Percentiles rank a stretch among this genome's conserved stretches.
These are phyloP conservation scores for Moesziomyces sp. DNA, from an alignment of 1,284 basidiomycete species.

Conservation along the genomic window DNA sequence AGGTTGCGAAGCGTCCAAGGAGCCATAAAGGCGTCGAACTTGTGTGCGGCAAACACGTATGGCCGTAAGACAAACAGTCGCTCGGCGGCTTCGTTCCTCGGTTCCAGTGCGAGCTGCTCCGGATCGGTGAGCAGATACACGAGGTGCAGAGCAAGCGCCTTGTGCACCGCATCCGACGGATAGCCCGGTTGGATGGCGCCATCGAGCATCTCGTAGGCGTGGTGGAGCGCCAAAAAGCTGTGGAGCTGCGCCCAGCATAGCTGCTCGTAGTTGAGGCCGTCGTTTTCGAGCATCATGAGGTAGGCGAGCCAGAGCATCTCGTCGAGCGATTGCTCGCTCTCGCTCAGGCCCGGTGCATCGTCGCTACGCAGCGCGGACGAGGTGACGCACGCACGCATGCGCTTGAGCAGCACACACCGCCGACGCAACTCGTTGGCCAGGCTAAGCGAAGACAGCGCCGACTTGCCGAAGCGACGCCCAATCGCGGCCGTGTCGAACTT, in stretches of 20 bases:
- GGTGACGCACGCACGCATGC: conserved; percentile 45
- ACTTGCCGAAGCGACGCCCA: conserved; percentile 46
- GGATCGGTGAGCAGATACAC: conserved; percentile 69
- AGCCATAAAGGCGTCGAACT: conserved; percentile 71
- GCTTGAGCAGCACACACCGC: conserved; percentile 52
- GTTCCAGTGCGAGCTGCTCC: conserved; percentile 63
- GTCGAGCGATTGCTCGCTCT: conserved; percentile 28
- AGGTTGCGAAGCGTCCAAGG: conserved; percentile 69
- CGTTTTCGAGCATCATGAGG: conserved; percentile 61
- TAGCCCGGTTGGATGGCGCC: conserved; percentile 67
- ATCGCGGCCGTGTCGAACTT: conserved; percentile 62
- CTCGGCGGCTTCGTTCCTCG: conserved; percentile 69
- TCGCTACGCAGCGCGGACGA: conserved; percentile 1
- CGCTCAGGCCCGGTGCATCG: background rate
- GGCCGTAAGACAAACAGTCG: conserved; percentile 71
- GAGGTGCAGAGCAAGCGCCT: conserved; percentile 70
- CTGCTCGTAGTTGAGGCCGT: conserved; percentile 54
- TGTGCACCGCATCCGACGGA: conserved; percentile 67
- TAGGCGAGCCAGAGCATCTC: conserved; percentile 63
- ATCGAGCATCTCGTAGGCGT: conserved; percentile 67
- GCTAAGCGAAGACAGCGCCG: conserved; percentile 36
- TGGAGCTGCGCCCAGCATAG: conserved; percentile 54
- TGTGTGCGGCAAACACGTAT: conserved; percentile 72
- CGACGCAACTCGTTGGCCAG: conserved; percentile 52
- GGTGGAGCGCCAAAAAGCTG: conserved; percentile 50